Evolutionary conservation across 441 rosid genomes (phyloP).

Genomic region (Macaranga tanarius): DNA sequence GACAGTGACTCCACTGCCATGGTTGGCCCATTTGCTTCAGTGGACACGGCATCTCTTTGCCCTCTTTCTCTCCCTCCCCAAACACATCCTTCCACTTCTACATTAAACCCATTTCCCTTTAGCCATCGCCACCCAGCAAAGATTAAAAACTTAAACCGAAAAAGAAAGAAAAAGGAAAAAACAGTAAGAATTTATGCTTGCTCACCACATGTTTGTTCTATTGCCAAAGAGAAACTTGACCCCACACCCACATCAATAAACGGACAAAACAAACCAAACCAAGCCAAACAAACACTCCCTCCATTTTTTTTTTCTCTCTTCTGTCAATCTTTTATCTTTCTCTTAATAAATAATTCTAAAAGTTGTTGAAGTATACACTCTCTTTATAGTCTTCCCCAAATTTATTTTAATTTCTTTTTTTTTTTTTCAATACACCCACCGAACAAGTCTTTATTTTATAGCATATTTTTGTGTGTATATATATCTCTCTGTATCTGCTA

Average conservation of each 20-base stretch:
- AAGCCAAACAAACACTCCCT: slow-evolving; percentile 24
- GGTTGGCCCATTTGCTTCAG: slow-evolving; percentile 36
- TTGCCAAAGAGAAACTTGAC: slow-evolving; percentile 18
- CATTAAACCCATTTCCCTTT: background rate
- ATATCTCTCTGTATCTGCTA: background rate
- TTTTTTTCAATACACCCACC: background rate
- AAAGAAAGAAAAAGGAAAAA: background rate
- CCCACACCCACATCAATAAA: slow-evolving; percentile 18
- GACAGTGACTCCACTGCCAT: slow-evolving; percentile 37
- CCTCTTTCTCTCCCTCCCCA: background rate
- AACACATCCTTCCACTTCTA: background rate
- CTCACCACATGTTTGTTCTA: slow-evolving; percentile 43
- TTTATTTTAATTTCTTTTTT: background rate
- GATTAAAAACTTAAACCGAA: too few species aligned
- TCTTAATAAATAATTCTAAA: slow-evolving; percentile 28
- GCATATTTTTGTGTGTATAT: background rate
- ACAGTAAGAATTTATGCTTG: slow-evolving; percentile 34
- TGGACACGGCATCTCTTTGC: slow-evolving; percentile 28
- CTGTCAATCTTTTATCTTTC: slow-evolving; percentile 10
- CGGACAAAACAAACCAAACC: slow-evolving; percentile 5
- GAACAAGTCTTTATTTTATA: too few species aligned
- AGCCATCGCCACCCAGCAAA: too few species aligned
- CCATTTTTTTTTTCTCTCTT: background rate
- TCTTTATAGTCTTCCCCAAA: background rate
- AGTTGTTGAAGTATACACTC: slow-evolving; percentile 30